These are phyloP conservation scores for Hondaea fermentalgiana DNA, from an alignment of 108 stramenopile genomes.

Conservation along the genomic window DNA sequence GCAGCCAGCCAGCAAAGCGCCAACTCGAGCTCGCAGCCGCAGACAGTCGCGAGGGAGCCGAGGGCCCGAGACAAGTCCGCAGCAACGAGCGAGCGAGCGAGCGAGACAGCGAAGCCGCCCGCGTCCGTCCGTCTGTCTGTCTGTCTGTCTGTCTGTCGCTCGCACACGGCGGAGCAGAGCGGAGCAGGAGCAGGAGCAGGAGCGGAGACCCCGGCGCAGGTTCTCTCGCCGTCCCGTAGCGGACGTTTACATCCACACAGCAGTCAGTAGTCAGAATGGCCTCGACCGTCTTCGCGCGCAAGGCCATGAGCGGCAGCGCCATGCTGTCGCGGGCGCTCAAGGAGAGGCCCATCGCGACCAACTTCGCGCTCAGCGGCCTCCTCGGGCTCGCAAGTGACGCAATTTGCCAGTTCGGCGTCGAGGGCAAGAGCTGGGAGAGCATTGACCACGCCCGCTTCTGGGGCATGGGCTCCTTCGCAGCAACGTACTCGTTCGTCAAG, in stretches of 20 bases:
- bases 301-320: neutral
- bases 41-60: too few relatives aligned
- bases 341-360: neutral
- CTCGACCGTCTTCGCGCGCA: neutral
- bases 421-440: neutral
- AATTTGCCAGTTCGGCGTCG: slow-evolving; percentile 11
- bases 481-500: neutral
- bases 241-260: neutral
- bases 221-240: neutral
- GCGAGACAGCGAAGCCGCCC: too few relatives aligned
- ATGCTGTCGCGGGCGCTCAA: neutral
- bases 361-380: neutral
- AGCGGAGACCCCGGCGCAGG: neutral
- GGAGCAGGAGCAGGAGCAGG: neutral
- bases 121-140: too few relatives aligned
- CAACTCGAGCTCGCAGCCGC: too few relatives aligned
- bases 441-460: neutral
- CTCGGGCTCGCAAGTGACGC: neutral
- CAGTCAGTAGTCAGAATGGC: neutral
- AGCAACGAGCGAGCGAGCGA: too few relatives aligned
- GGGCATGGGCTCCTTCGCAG: neutral
- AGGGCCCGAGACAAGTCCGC: too few relatives aligned
- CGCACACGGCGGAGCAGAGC: too few relatives aligned
- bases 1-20: too few relatives aligned
- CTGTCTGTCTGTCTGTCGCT: neutral